phyloP scores from a whole-genome alignment of 768 basidiomycete species.

The Clitopilus hobsonii region DNA sequence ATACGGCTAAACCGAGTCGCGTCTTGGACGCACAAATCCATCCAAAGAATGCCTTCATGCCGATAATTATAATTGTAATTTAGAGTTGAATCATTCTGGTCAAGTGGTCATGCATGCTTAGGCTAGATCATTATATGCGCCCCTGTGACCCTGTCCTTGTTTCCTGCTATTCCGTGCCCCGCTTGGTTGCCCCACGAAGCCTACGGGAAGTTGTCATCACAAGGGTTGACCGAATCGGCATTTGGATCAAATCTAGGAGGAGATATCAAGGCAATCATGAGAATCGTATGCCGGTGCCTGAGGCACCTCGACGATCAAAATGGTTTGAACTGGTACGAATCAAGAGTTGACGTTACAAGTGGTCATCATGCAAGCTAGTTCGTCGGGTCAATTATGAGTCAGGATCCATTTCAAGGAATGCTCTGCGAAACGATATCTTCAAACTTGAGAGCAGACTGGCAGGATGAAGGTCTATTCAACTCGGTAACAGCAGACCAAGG shows the following conservation, averaged over 20 bases:
- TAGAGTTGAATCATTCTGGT: neutral
- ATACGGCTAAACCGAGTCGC: neutral
- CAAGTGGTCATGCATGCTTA: neutral
- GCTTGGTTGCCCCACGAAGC: neutral
- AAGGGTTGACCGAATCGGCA: neutral
- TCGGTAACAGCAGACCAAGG: neutral
- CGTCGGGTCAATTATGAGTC: neutral
- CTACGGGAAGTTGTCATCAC: neutral
- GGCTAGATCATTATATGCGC: too few relatives aligned
- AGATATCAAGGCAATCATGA: neutral
- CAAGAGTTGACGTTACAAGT: neutral
- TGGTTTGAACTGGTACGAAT: neutral
- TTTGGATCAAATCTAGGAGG: neutral
- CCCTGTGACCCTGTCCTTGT: neutral
- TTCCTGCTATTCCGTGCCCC: neutral
- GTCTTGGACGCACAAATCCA: neutral
- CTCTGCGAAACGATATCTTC: too few relatives aligned
- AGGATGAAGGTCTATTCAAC: too few relatives aligned
- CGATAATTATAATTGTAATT: neutral
- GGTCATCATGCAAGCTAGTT: neutral
- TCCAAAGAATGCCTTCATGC: neutral
- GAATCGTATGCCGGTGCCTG: conserved; percentile 1
- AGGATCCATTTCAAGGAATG: neutral
- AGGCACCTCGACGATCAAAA: neutral
- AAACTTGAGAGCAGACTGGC: too few relatives aligned